Evolutionary conservation across 2,329 filamentous ascomycete species (phyloP).

Genomic region (Dothidotthia symphoricarpi): DNA sequence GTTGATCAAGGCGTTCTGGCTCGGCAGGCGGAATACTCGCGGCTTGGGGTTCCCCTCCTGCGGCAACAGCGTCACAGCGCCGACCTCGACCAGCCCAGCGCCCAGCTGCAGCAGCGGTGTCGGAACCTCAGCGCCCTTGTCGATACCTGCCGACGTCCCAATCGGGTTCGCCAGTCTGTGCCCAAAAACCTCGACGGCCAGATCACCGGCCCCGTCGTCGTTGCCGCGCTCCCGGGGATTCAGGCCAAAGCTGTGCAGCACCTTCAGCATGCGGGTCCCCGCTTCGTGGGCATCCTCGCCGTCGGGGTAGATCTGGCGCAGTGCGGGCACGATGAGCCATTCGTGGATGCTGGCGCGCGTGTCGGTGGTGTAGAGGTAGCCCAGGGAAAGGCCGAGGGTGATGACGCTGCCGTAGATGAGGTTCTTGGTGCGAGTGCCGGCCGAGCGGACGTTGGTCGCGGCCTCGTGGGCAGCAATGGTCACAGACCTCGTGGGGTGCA

Average conservation of each 20-base stretch:
- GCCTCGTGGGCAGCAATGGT: conserved; percentile 27
- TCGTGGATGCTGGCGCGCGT: conserved; percentile 55
- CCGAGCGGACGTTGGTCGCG: conserved; percentile 39
- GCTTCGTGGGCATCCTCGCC: conserved; percentile 90
- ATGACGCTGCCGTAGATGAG: conserved; percentile 56
- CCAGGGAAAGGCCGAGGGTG: conserved; percentile 47
- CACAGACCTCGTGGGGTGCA: conserved; percentile 23
- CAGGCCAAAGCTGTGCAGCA: conserved; percentile 69
- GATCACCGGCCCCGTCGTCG: conserved; percentile 53
- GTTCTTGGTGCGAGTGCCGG: conserved; percentile 50
- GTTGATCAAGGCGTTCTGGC: conserved; percentile 86
- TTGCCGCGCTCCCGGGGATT: conserved; percentile 79
- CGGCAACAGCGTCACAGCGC: conserved; percentile 82
- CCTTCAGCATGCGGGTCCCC: conserved; percentile 69
- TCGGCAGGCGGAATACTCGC: conserved; percentile 81
- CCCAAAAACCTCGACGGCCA: conserved; percentile 70
- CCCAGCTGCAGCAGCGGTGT: conserved; percentile 82
- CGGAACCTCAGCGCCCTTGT: conserved; percentile 90
- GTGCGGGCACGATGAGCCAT: conserved; percentile 56
- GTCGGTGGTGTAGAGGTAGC: conserved; percentile 55
- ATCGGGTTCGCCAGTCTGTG: conserved; percentile 78
- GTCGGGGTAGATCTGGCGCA: conserved; percentile 68
- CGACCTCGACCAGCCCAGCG: conserved; percentile 84
- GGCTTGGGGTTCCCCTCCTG: conserved; percentile 86
- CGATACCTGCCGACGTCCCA: conserved; percentile 90